A percentile compares a stretch with the other conserved stretches of the same genome.
phyloP scores from a whole-genome alignment of 208 protist genomes.

The Lotmaria passim region DNA sequence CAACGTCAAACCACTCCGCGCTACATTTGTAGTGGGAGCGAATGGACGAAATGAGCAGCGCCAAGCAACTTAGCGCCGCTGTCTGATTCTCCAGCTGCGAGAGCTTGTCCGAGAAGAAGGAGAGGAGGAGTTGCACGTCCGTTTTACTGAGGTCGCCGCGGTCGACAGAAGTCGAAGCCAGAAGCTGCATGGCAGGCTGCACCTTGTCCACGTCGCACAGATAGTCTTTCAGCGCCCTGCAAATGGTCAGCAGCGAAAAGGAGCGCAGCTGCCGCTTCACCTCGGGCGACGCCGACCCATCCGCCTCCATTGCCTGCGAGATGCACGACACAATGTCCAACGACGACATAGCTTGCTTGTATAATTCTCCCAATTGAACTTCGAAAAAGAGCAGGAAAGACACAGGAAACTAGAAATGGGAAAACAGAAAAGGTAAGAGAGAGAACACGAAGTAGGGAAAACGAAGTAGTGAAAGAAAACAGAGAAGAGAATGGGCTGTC shows the following conservation, averaged over 20 bases:
- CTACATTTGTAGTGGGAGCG: conserved; percentile 14
- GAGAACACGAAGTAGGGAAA: too few relatives aligned
- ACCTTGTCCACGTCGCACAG: conserved; percentile 51
- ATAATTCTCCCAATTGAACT: background rate
- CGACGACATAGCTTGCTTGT: background rate
- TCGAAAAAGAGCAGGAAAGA: conserved; percentile 4
- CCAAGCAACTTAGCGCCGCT: conserved; percentile 41
- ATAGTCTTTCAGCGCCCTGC: conserved; percentile 41
- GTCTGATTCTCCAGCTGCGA: conserved; percentile 39
- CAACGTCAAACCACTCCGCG: conserved; percentile 18
- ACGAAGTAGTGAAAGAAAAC: too few relatives aligned
- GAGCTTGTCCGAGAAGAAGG: conserved; percentile 62
- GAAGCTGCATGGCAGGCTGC: conserved; percentile 47
- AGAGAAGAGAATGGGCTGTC: too few relatives aligned
- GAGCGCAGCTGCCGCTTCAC: conserved; percentile 39
- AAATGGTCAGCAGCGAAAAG: conserved; percentile 54
- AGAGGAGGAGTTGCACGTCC: conserved; percentile 50
- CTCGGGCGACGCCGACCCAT: conserved; percentile 30
- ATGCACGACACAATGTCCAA: conserved; percentile 27
- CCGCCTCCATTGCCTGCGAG: conserved; percentile 38
- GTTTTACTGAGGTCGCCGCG: conserved; percentile 35
- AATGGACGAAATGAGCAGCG: conserved; percentile 41
- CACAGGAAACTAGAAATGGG: background rate
- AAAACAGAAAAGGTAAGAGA: too few relatives aligned
- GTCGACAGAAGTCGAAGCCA: conserved; percentile 38